Evolutionary conservation across 2,329 filamentous ascomycete genomes (phyloP).

Genomic region (Neofusicoccum sp.): DNA sequence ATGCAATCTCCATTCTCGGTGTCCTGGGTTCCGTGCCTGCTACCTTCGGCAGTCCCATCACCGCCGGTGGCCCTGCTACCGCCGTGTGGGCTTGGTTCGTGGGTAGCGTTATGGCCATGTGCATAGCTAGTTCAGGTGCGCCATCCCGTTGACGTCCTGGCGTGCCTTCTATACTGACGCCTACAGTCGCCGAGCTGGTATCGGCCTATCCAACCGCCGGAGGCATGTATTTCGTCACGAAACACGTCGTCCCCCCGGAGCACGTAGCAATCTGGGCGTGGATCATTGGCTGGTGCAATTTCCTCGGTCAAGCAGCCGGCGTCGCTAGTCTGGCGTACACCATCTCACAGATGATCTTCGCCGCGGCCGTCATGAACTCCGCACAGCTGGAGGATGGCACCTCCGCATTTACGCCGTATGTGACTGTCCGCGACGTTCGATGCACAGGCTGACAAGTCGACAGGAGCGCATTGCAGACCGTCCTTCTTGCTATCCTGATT

Average conservation of each 20-base stretch:
- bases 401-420: conserved; percentile 62
- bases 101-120: conserved; percentile 65
- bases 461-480: conserved; percentile 61
- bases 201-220: conserved; percentile 66
- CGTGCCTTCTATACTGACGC: conserved; percentile 20
- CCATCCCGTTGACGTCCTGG: not conserved
- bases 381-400: conserved; percentile 47
- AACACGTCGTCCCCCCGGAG: conserved; percentile 63
- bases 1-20: conserved; percentile 67
- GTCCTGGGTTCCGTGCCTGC: conserved; percentile 68
- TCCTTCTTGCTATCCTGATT: conserved; percentile 59
- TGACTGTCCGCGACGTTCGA: not conserved
- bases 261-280: conserved; percentile 66
- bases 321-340: conserved; percentile 66
- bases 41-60: conserved; percentile 62
- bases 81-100: conserved; percentile 69
- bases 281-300: conserved; percentile 70
- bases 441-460: not conserved
- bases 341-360: conserved; percentile 65
- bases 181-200: conserved; percentile 63
- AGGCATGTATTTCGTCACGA: conserved; percentile 70
- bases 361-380: conserved; percentile 64
- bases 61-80: conserved; percentile 63
- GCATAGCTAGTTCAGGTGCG: conserved; percentile 62
- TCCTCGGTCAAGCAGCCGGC: conserved; percentile 65